Percentiles rank a stretch among this genome's conserved stretches.
Evolutionary conservation across 2,329 filamentous ascomycete genomes (phyloP).

Genomic region (Hymenoscyphus repandus): DNA sequence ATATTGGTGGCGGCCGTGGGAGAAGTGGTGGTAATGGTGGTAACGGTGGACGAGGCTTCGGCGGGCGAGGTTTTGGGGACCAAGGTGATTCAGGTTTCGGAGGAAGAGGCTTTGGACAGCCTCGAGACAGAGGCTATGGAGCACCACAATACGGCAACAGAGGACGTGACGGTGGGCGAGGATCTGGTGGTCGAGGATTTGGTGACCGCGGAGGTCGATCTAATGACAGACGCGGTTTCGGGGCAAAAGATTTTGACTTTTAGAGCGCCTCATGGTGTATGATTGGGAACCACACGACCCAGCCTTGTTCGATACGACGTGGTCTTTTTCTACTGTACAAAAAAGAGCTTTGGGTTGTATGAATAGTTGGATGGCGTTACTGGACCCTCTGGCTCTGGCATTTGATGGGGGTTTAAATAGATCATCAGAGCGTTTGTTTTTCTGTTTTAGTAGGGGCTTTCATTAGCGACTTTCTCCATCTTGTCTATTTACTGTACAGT

Average conservation of each 20-base stretch:
- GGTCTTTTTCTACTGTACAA: slow-evolving; percentile 6
- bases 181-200: slow-evolving; percentile 2
- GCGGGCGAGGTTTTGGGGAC: not conserved
- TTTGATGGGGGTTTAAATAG: slow-evolving; percentile 6
- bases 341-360: slow-evolving; percentile 10
- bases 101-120: not conserved
- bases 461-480: not conserved
- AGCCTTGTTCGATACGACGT: not conserved
- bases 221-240: slow-evolving; percentile 6
- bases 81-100: slow-evolving; percentile 7
- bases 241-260: not conserved
- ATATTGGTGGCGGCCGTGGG: slow-evolving; percentile 6
- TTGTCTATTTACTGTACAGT: slow-evolving; percentile 1
- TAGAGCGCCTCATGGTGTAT: not conserved
- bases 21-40: slow-evolving; percentile 6
- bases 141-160: not conserved
- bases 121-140: too few relatives aligned
- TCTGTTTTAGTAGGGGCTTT: not conserved
- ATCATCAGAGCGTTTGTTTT: slow-evolving; percentile 17
- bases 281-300: not conserved
- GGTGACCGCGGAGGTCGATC: slow-evolving; percentile 8
- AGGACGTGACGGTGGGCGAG: not conserved
- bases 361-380: slow-evolving; percentile 16
- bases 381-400: slow-evolving; percentile 7
- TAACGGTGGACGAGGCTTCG: slow-evolving; percentile 4